These are phyloP conservation scores for Plasmodium coatneyi DNA, from an alignment of 169 alveolate genomes.

Conservation along the genomic window DNA sequence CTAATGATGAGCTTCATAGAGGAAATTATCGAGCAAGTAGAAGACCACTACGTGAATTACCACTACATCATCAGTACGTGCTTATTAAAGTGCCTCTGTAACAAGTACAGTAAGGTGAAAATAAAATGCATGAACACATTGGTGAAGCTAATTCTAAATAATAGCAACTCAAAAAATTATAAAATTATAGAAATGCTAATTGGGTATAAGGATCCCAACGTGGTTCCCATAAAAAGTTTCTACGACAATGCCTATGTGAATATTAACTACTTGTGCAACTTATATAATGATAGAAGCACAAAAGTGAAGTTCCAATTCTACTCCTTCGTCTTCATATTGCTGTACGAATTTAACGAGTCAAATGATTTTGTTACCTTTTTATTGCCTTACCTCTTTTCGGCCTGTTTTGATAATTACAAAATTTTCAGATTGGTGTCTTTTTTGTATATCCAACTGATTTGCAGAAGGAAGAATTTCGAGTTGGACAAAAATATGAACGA, in stretches of 20 bases:
- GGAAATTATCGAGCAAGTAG: constrained; percentile 9
- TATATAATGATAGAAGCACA: constrained; percentile 51
- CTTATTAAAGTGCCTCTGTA: constrained; percentile 40
- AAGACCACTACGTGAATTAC: constrained; percentile 25
- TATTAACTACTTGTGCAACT: constrained; percentile 46
- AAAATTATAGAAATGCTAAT: constrained; percentile 64
- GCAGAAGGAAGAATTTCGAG: constrained; percentile 11
- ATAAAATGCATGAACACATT: constrained; percentile 37
- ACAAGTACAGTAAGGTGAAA: constrained; percentile 49
- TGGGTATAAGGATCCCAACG: constrained; percentile 69
- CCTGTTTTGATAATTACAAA: constrained; percentile 51
- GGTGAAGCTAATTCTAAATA: constrained; percentile 18
- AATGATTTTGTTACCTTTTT: constrained; percentile 30
- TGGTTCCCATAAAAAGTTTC: constrained; percentile 57
- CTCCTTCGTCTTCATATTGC: constrained; percentile 29
- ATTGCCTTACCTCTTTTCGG: constrained; percentile 51
- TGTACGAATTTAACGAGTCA: constrained; percentile 44
- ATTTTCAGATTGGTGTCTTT: constrained; percentile 39
- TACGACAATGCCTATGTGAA: constrained; percentile 39
- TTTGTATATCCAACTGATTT: constrained; percentile 25
- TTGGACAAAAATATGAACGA: constrained; percentile 41
- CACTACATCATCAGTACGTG: constrained; percentile 45
- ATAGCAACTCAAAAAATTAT: constrained; percentile 39
- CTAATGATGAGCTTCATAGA: constrained; percentile 58
- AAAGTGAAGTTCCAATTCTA: constrained; percentile 47